phyloP scores from a whole-genome alignment of 768 basidiomycete species.

The Lyophyllum shimeji region DNA sequence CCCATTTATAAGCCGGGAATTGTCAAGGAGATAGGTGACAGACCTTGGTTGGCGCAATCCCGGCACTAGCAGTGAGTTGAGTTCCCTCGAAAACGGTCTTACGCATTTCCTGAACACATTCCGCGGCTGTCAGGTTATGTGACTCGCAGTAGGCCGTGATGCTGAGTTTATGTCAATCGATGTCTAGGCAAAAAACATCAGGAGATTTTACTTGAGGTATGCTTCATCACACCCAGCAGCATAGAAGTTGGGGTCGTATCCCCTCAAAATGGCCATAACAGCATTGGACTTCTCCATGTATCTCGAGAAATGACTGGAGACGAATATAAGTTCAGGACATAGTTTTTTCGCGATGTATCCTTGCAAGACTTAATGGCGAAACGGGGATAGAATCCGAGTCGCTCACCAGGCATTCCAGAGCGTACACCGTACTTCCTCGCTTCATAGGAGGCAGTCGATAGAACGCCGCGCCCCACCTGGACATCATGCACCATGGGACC shows the following conservation, averaged over 20 bases:
- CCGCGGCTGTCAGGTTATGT: constrained; percentile 60
- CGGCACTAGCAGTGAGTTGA: constrained; percentile 87
- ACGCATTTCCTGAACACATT: constrained; percentile 81
- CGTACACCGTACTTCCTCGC: constrained; percentile 89
- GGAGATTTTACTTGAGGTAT: constrained; percentile 73
- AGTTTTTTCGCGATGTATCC: constrained; percentile 93
- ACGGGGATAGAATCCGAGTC: not conserved
- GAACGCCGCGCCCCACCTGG: constrained; percentile 78
- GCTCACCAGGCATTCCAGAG: constrained; percentile 90
- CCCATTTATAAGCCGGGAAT: constrained; percentile 16
- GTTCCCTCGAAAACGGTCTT: constrained; percentile 74
- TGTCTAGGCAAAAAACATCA: not conserved
- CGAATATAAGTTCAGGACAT: constrained; percentile 82
- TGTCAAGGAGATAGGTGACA: constrained; percentile 20
- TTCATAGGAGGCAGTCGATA: constrained; percentile 90
- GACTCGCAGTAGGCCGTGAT: constrained; percentile 83
- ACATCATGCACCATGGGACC: constrained; percentile 15
- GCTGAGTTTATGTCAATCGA: constrained; percentile 34
- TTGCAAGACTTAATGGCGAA: constrained; percentile 22
- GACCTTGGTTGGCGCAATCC: constrained; percentile 94
- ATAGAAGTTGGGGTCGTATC: constrained; percentile 76
- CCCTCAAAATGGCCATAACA: constrained; percentile 68
- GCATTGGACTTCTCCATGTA: constrained; percentile 70
- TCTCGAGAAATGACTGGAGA: constrained; percentile 54
- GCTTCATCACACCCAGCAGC: constrained; percentile 87